These are phyloP conservation scores for Penicillium paradoxum DNA, from an alignment of 495 filamentous ascomycete species.

Conservation along the genomic window DNA sequence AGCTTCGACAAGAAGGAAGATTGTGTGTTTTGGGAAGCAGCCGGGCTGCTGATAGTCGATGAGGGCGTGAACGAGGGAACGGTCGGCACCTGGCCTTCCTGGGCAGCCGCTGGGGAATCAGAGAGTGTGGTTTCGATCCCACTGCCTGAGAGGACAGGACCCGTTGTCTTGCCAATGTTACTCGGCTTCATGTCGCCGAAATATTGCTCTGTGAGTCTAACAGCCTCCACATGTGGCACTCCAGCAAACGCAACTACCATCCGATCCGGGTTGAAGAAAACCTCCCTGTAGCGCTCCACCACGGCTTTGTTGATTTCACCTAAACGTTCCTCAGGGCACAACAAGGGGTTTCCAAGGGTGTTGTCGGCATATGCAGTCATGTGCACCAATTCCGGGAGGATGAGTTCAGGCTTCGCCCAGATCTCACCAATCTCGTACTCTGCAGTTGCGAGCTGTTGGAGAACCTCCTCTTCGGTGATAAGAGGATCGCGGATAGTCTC, in stretches of 20 bases:
- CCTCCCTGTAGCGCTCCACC: constrained; percentile 72
- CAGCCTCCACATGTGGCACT: constrained; percentile 74
- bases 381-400: constrained; percentile 91
- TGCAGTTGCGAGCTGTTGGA: constrained; percentile 80
- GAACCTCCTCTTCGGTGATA: constrained; percentile 86
- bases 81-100: constrained; percentile 35
- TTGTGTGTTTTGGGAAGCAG: constrained; percentile 39
- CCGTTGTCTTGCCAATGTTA: constrained; percentile 25
- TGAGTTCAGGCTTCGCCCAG: constrained; percentile 95
- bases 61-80: constrained; percentile 40
- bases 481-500: constrained; percentile 89
- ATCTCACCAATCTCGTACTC: constrained; percentile 96
- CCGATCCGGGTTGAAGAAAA: constrained; percentile 82
- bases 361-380: constrained; percentile 93
- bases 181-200: constrained; percentile 81
- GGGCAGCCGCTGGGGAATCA: constrained; percentile 40
- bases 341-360: constrained; percentile 86
- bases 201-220: constrained; percentile 72
- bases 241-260: constrained; percentile 96
- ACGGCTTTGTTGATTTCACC: constrained; percentile 66
- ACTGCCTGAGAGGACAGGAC: constrained; percentile 51
- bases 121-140: constrained; percentile 53
- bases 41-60: constrained; percentile 34
- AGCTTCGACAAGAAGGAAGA: constrained; percentile 71
- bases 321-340: constrained; percentile 85